Conservation (phyloP, 2,329 filamentous ascomycete species). For the Tympanopsis confertula region DNA sequence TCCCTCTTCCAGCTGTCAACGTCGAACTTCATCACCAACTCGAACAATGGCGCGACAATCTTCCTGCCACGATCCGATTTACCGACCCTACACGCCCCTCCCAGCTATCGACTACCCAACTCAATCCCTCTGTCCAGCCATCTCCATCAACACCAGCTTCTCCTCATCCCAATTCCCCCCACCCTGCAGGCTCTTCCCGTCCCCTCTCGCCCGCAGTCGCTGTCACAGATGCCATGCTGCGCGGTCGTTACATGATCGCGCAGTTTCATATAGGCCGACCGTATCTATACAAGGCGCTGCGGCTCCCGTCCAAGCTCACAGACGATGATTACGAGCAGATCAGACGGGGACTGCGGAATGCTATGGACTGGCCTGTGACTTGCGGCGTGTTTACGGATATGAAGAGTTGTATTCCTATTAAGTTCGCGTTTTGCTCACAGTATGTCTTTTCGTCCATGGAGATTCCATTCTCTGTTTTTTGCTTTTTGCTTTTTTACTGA, state of each 20-base stretch:
- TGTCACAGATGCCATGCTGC: conserved; percentile 23
- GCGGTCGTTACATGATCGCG: conserved; percentile 9
- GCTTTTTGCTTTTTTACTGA: no score
- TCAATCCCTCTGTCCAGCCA: background rate
- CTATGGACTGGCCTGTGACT: conserved; percentile 26
- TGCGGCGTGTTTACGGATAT: conserved; percentile 23
- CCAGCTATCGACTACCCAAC: background rate
- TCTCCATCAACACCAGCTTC: background rate
- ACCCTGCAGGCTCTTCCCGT: background rate
- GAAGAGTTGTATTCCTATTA: conserved; percentile 27
- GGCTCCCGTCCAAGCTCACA: conserved; percentile 19
- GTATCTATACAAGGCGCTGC: conserved; percentile 19
- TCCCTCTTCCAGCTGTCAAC: conserved; percentile 33
- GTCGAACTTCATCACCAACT: conserved; percentile 40
- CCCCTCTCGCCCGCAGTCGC: conserved; percentile 17
- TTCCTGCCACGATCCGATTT: conserved; percentile 17
- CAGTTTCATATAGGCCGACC: conserved; percentile 21
- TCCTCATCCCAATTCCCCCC: no score
- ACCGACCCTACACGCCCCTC: no score
- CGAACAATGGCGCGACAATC: conserved; percentile 39
- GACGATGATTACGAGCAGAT: conserved; percentile 25
- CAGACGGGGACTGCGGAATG: conserved; percentile 20
- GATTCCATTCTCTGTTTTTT: no score
- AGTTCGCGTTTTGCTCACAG: conserved; percentile 22
- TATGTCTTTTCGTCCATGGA: conserved; percentile 7